phyloP scores from a whole-genome alignment of 257 asterid genomes.

The Nyctanthes arbortristis region DNA sequence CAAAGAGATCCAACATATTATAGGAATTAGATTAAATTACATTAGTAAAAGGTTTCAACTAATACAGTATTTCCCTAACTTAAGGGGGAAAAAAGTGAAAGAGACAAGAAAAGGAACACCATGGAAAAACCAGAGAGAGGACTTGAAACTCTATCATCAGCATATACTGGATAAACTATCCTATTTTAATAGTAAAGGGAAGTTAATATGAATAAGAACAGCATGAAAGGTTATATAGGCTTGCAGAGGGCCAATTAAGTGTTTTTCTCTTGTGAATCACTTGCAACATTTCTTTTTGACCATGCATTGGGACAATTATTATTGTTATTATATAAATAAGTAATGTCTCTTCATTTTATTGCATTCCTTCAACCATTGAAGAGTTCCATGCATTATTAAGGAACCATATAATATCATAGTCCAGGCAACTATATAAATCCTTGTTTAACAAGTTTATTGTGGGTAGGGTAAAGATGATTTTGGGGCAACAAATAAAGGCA shows the following conservation, averaged over 20 bases:
- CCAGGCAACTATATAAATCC: background rate
- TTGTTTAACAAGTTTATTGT: background rate
- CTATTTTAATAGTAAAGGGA: too few species aligned
- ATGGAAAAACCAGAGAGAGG: too few species aligned
- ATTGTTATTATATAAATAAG: too few species aligned
- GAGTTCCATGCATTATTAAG: background rate
- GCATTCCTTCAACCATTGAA: background rate
- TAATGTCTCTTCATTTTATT: background rate
- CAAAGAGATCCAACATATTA: background rate
- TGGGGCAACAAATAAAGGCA: background rate
- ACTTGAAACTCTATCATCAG: background rate
- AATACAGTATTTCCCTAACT: background rate
- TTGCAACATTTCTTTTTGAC: background rate
- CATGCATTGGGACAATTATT: background rate
- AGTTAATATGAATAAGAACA: too few species aligned
- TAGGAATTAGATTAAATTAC: too few species aligned
- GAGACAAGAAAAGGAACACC: too few species aligned
- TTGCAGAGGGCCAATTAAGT: too few species aligned
- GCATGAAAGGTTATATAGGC: too few species aligned
- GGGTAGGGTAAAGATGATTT: background rate
- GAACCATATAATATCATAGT: background rate
- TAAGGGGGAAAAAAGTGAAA: background rate
- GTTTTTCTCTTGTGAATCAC: too few species aligned
- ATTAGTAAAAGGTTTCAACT: background rate
- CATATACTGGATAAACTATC: too few species aligned